phyloP scores from a whole-genome alignment of 805 yeast species.

The Jamesozyma lodderae region DNA sequence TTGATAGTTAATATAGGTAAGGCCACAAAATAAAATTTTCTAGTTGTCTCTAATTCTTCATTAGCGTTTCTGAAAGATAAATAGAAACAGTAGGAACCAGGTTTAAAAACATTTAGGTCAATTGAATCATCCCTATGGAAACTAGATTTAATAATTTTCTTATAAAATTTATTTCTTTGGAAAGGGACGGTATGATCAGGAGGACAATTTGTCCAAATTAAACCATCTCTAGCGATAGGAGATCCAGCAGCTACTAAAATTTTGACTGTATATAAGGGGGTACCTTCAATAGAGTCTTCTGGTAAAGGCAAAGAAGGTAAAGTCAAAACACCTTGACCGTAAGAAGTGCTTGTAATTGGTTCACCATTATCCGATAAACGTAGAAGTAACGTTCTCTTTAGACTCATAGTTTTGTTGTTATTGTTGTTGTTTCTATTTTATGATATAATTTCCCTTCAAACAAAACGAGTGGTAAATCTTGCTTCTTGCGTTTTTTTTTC shows the following conservation, averaged over 20 bases:
- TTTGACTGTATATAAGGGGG: slow-evolving; percentile 42
- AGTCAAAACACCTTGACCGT: slow-evolving; percentile 33
- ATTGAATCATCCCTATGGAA: slow-evolving; percentile 57
- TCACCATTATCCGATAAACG: slow-evolving; percentile 31
- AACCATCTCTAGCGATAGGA: slow-evolving; percentile 59
- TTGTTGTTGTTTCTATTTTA: too few species aligned
- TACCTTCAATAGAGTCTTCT: slow-evolving; percentile 30
- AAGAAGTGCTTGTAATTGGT: slow-evolving; percentile 25
- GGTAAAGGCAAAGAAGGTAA: slow-evolving; percentile 35
- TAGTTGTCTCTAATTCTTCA: slow-evolving; percentile 39
- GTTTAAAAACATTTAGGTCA: slow-evolving; percentile 50
- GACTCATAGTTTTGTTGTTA: neutral
- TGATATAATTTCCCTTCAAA: too few species aligned
- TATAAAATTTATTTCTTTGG: slow-evolving; percentile 47
- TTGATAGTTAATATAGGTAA: slow-evolving; percentile 63
- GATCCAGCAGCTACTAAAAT: slow-evolving; percentile 70
- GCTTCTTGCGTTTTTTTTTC: too few species aligned
- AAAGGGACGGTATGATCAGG: slow-evolving; percentile 35
- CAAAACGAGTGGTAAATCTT: too few species aligned
- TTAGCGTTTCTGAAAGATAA: slow-evolving; percentile 42
- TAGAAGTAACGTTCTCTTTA: slow-evolving; percentile 29
- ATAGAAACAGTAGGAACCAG: slow-evolving; percentile 78
- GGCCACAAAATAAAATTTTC: slow-evolving; percentile 63
- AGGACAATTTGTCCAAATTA: slow-evolving; percentile 68
- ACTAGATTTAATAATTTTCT: slow-evolving; percentile 42